phyloP scores from a whole-genome alignment of 148 eudicot genomes.

The Oxyria digyna region DNA sequence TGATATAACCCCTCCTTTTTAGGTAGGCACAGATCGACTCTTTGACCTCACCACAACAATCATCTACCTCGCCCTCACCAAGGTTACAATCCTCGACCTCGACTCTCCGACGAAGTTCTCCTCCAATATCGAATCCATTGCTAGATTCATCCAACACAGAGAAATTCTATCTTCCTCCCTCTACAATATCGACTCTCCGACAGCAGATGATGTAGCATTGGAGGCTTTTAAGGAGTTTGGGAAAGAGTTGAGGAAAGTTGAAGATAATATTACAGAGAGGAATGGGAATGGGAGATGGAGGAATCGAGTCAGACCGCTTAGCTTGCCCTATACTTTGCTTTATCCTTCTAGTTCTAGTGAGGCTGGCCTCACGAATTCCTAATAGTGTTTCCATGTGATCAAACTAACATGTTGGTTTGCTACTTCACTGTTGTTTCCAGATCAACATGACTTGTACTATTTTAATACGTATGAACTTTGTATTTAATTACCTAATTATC shows the following conservation, averaged over 20 bases:
- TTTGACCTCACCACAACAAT: too few species aligned
- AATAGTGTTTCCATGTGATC: slow-evolving; percentile 62
- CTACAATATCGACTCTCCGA: too few species aligned
- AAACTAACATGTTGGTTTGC: neutral
- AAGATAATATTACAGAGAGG: slow-evolving; percentile 37
- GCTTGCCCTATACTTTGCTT: slow-evolving; percentile 65
- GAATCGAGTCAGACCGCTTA: slow-evolving; percentile 69
- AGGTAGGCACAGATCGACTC: too few species aligned
- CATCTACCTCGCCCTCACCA: too few species aligned
- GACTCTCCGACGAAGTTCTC: too few species aligned
- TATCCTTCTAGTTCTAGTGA: slow-evolving; percentile 52
- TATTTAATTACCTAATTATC: too few species aligned
- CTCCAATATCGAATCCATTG: too few species aligned
- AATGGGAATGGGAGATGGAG: slow-evolving; percentile 32
- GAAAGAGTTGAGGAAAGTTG: slow-evolving; percentile 37
- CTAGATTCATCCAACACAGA: too few species aligned
- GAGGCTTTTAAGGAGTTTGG: slow-evolving; percentile 57
- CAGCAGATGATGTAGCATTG: slow-evolving; percentile 32
- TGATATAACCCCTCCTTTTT: too few species aligned
- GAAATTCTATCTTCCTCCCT: too few species aligned
- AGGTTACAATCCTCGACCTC: too few species aligned
- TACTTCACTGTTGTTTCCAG: neutral
- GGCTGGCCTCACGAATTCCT: slow-evolving; percentile 83
- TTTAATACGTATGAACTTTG: too few species aligned
- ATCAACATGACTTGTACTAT: neutral